These are phyloP conservation scores for Solanum rostratum DNA, from an alignment of 257 asterid genomes.

Conservation along the genomic window DNA sequence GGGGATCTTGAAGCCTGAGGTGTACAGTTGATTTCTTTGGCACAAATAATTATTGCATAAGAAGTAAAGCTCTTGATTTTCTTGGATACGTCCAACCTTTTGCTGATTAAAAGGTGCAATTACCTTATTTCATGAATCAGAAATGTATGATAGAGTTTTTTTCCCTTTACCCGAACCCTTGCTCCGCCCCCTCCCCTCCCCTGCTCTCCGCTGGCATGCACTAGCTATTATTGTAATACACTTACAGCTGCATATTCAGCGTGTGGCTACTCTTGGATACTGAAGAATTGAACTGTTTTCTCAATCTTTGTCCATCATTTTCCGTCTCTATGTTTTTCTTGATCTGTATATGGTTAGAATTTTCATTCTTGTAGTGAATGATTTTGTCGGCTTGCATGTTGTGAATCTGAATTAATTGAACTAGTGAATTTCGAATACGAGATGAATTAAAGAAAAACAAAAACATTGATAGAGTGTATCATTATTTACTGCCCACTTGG, in stretches of 20 bases:
- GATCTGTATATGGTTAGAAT: background rate
- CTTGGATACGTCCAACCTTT: background rate
- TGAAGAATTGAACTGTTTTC: background rate
- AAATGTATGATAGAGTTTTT: background rate
- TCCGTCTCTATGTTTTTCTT: background rate
- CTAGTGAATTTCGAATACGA: background rate
- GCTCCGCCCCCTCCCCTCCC: background rate
- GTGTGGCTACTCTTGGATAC: background rate
- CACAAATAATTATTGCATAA: background rate
- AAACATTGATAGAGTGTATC: background rate
- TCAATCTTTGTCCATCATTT: background rate
- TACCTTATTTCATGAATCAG: background rate
- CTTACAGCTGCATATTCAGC: background rate
- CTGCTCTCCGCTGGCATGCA: background rate
- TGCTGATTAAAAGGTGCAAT: background rate
- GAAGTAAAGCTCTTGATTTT: background rate
- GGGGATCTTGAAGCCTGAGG: constrained; percentile 76
- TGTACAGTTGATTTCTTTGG: constrained; percentile 29
- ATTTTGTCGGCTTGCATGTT: background rate
- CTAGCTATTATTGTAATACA: background rate
- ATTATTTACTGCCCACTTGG: background rate
- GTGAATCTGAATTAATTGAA: background rate
- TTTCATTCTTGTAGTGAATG: background rate
- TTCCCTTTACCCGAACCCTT: background rate
- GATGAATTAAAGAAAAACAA: background rate